Evolutionary conservation across 2,329 filamentous ascomycete species (phyloP), one percentile per base, ranked within the genome.

Genomic region (Exophiala spinifera): DNA sequence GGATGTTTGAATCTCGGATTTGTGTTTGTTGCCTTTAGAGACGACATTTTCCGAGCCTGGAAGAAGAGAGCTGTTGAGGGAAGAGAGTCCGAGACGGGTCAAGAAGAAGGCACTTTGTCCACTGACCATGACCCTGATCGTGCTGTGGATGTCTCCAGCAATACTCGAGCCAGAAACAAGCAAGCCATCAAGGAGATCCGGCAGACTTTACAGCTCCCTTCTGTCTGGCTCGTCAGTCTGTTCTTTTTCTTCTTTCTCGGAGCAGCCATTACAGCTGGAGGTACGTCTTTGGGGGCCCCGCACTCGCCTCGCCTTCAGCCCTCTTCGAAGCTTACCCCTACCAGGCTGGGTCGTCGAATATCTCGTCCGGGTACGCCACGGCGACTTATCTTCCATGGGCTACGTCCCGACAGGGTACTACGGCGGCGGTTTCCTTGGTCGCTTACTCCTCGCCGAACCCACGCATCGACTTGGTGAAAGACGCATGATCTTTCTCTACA

Each of bases 241-340:
- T 91, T 91, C 66, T 72, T 91, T 15, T 78, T 91, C 6, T 80
- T 81, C 15, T 91, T 91, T 63, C 82, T 89, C 5, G 88, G 88
- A 10, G 78, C 81, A 8, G 87, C 91, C 69, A 86, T 90, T 53
- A 81, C 79, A 1, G 73, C 87, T 2, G 83, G 83, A 21, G 87
- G 87, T 28, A 89, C 85, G 87, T 3, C 6, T 39, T 39, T n/a
- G n/a, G n/a, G n/a, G n/a, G 36, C 17, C 14, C 8, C 17, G 8
- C 14, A 82, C 91, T 56, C 15, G 3, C 15, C 34, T 23, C 36
- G 89, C 85, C 86, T 82, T 39, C 17, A 13, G 3, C 36, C 91
- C 55, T 17, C 10, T n/a, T 20, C 33, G 15, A 17, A 31, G 10
- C 36, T 39, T n/a, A 39, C 17, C 15, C 36, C 8, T 39, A n/a